These are phyloP conservation scores for Apostasia shenzhenica DNA, from an alignment of 106 monocot genomes.

Conservation along the genomic window DNA sequence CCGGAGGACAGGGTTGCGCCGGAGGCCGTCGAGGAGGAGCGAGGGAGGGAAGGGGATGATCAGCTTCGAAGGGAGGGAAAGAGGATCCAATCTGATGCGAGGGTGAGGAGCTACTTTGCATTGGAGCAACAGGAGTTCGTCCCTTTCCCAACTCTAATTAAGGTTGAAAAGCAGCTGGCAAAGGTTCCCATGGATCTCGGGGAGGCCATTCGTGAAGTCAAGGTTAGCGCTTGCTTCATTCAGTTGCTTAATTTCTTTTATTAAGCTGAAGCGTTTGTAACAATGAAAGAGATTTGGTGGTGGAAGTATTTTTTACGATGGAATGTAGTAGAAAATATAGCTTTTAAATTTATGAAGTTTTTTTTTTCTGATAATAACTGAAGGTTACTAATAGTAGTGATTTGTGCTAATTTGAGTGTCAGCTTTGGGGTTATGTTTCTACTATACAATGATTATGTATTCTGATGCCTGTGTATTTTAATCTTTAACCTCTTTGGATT, in stretches of 20 bases:
- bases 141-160: slow-evolving; percentile 63
- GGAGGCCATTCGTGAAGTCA: slow-evolving; percentile 68
- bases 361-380: too few species aligned
- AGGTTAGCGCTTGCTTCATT: slow-evolving; percentile 36
- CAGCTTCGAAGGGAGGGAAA: slow-evolving; percentile 54
- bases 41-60: slow-evolving; percentile 15
- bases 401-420: too few species aligned
- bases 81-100: slow-evolving; percentile 42
- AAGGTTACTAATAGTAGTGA: too few species aligned
- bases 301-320: neutral
- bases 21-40: slow-evolving; percentile 15
- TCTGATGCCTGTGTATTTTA: too few species aligned
- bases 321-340: neutral
- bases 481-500: too few species aligned
- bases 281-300: neutral
- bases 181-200: slow-evolving; percentile 50
- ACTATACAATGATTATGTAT: too few species aligned
- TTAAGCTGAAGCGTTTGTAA: neutral
- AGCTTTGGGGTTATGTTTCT: too few species aligned
- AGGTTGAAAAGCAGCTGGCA: slow-evolving; percentile 44
- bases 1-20: slow-evolving; percentile 46
- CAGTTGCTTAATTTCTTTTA: slow-evolving; percentile 5
- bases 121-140: slow-evolving; percentile 60
- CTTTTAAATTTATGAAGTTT: neutral
- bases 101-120: slow-evolving; percentile 35